Evolutionary conservation across 495 filamentous ascomycete genomes (phyloP), one percentile per base, ranked within the genome.

Genomic region (Tricharina praecox): DNA sequence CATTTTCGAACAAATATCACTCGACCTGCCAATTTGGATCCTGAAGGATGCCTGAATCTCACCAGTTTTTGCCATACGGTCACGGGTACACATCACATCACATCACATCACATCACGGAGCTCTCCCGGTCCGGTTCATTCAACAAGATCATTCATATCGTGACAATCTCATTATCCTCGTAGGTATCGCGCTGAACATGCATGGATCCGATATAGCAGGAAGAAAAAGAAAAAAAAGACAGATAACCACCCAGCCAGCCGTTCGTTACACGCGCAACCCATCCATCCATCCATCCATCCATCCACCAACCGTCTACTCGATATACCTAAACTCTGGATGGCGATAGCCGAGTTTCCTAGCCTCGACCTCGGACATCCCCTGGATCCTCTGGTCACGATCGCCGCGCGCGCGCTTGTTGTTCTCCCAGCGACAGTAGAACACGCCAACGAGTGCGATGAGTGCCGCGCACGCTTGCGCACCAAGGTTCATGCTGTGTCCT

Each of bases 401-500:
- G 2, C 74, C 74, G 2, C 57, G 56, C 0, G 61, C 68, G 2
- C 74, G 62, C 15, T 66, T 49, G 4, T 53, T 60, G 59, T 78
- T 78, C 63, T 78, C 56, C 50, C 56, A 49, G 0, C 21, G 26
- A 8, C 46, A 40, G 51, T 76, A 78, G 15, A 60, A 36, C 35
- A 78, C 69, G 8, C 71, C 72, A 20, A 66, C 65, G 18, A 64
- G 18, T 24, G 68, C 45, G 13, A 75, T 63, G 41, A 63, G 51
- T 9, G 68, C 51, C 3, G 62, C 64, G 18, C 49, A 55, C 21
- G 67, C 49, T 50, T 77, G 68, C 2, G 66, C 68, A 23, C 48
- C 64, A 19, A 78, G 59, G 55, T 78, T 78, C 67, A 77, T 76
- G 16, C 68, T 64, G 60, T 78, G 74, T 23, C 74, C 74, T 24